Base-by-base conservation (phyloP, 305 asterid species). In the Fraxinus platypoda region DNA sequence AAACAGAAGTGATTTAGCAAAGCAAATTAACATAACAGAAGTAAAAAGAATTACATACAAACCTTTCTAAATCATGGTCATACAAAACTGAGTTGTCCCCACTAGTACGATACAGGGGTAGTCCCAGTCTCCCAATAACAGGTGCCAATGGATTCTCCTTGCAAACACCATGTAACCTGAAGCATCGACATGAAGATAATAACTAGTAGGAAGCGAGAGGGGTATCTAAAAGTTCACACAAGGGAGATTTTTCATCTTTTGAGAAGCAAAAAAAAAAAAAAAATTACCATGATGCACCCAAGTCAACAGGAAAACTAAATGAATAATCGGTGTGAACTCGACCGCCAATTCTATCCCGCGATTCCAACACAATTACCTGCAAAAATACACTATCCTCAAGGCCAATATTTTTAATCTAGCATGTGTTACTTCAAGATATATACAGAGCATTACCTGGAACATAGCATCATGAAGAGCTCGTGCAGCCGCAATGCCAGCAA, bases 121-220 rank as follows among this genome's bases (percentile, higher is more conserved):
- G 84, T 80, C 98, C 98, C 73, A 95, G 87, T 86, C 94, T 90
- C 82, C 98, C 95, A 57, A 95, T 95, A 28, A 95, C 87, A 64
- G 95, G 87, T 75, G 98, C 98, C 87, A 95, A 84, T 12, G 98
- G 98, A 85, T 95, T 95, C 84, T 95, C 97, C 77, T 92, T 91
- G 91, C 98, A 90, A 80, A 93, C 98, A 54, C 98, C 98, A 87
- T 95, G 98, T 80, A 95, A 90, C 98, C 98, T 95, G 86, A 82
- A 59, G 80, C 57, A 75, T 11, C 33, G 35, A 84, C 26, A 85
- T 35, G 71, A 75, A 30, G 76, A 33, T 54, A 1, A 9, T 76
- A 41, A 52, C 84, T 41, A 84, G 74, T 46, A 78, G 49, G 66
- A 66, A 6, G 28, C 37, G 26, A 17, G 19, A 26, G 38, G 8